Evolutionary conservation across 1,284 basidiomycete genomes (phyloP), one percentile per base, ranked within the genome.

Genomic region (Caloboletus inedulis): DNA sequence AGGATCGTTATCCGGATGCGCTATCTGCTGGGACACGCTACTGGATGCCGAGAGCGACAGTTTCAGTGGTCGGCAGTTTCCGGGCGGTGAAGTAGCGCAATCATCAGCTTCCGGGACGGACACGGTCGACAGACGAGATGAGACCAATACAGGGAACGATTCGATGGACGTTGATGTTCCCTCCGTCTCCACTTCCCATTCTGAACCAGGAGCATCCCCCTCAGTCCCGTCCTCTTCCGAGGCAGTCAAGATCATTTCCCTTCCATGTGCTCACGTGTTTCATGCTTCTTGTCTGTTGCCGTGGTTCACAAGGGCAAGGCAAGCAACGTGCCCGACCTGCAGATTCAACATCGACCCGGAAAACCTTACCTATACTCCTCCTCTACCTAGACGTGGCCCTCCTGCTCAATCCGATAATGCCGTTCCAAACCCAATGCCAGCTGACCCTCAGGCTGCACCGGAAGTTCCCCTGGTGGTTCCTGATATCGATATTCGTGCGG

Each of bases 281-380:
- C 87, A 91, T 61, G 78, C 84, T 3, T 74, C 81, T 0, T 91
- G 87, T 68, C 76, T 91, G 23, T 65, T 86, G 3, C 88, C 88
- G 0, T 91, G 88, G 88, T 90, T 90, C 66, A 81, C 86, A 7
- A 75, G 84, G 52, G 85, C 85, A 12, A 77, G 75, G 42, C 85
- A 87, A 57, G 89, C 88, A 27, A 90, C 88, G 1, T 91, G 88
- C 60, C 88, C 88, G 1, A 85, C 85, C 0, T 91, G 88, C 69
- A 74, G 88, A 55, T 90, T 90, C 61, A 84, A 91, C 58, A 78
- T 91, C 49, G 87, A 91, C 62, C 88, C 87, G 0, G 82, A 88
- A 48, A 83, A 83, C 47, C 64, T 89, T 43, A 87, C 85, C 0
- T 82, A 79, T 61, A 71, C 23, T 5, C 23, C 69, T 16, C 69